Conservation (phyloP, 495 filamentous ascomycete species). For the Xylaria cubensis region DNA sequence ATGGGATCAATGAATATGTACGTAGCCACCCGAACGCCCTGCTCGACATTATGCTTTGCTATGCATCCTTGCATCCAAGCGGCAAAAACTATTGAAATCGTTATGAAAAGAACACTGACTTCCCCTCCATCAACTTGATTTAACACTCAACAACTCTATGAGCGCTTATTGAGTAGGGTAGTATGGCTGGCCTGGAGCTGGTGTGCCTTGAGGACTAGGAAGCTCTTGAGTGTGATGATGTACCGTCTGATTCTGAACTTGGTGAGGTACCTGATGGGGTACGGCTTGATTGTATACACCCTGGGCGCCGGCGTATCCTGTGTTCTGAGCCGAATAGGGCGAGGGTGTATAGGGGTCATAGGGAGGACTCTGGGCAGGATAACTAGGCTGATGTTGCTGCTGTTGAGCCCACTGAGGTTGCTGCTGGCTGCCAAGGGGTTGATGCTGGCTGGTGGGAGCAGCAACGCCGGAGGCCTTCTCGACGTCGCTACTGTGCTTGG, state of each 20-base stretch:
- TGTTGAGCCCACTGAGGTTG: conserved; percentile 36
- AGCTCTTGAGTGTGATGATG: background rate
- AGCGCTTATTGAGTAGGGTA: conserved; percentile 30
- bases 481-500: conserved; percentile 30
- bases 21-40: conserved; percentile 9
- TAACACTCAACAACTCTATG: background rate
- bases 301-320: conserved; percentile 31
- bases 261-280: conserved; percentile 1
- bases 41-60: background rate
- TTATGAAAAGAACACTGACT: background rate
- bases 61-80: background rate
- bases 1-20: background rate
- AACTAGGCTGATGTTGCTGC: conserved; percentile 32
- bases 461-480: conserved; percentile 46
- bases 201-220: conserved; percentile 26
- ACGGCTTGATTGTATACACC: conserved; percentile 27
- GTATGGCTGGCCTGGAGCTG: conserved; percentile 32
- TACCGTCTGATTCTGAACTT: conserved; percentile 10
- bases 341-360: conserved; percentile 36
- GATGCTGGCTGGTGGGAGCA: background rate
- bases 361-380: conserved; percentile 29
- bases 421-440: conserved; percentile 16
- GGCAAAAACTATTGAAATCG: background rate
- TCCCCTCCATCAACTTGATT: background rate
- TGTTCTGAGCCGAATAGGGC: conserved; percentile 30